Percentiles rank a stretch among this genome's conserved stretches.
Conservation (phyloP, 805 yeast species). For the Brettanomyces bruxellensis region DNA sequence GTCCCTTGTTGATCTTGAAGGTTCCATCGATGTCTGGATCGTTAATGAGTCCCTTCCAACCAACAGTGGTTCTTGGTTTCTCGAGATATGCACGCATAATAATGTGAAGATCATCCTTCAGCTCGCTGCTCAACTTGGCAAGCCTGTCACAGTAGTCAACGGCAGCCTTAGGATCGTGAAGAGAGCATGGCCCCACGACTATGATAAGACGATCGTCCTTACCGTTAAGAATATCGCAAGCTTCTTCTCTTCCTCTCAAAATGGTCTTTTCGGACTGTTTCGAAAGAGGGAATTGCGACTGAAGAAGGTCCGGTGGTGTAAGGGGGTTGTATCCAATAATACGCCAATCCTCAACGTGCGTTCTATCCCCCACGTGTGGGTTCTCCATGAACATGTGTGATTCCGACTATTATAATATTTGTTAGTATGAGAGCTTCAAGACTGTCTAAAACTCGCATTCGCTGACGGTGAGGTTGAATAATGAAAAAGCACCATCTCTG, state of each 20-base stretch:
- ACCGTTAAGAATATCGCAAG: slow-evolving; percentile 67
- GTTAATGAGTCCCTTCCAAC: slow-evolving; percentile 97
- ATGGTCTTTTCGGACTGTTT: slow-evolving; percentile 53
- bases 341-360: slow-evolving; percentile 69
- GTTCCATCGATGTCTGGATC: slow-evolving; percentile 94
- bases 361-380: slow-evolving; percentile 76
- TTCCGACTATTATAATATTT: neutral
- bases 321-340: slow-evolving; percentile 88
- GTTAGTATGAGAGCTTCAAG: too few species aligned
- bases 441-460: too few species aligned
- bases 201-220: slow-evolving; percentile 80
- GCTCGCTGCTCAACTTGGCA: slow-evolving; percentile 45
- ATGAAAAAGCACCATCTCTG: too few species aligned
- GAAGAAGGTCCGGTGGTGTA: slow-evolving; percentile 90
- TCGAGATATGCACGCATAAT: slow-evolving; percentile 98
- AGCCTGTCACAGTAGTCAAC: slow-evolving; percentile 74
- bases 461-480: too few species aligned
- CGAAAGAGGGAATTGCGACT: slow-evolving; percentile 72
- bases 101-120: slow-evolving; percentile 68
- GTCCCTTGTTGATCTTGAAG: slow-evolving; percentile 91
- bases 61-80: slow-evolving; percentile 97
- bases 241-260: slow-evolving; percentile 65
- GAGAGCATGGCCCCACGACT: slow-evolving; percentile 94
- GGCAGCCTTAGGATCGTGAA: slow-evolving; percentile 92
- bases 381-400: slow-evolving; percentile 70